These are phyloP conservation scores for Mycotypha africana DNA, from an alignment of 371 early-diverging fungal genomes.

Conservation along the genomic window DNA sequence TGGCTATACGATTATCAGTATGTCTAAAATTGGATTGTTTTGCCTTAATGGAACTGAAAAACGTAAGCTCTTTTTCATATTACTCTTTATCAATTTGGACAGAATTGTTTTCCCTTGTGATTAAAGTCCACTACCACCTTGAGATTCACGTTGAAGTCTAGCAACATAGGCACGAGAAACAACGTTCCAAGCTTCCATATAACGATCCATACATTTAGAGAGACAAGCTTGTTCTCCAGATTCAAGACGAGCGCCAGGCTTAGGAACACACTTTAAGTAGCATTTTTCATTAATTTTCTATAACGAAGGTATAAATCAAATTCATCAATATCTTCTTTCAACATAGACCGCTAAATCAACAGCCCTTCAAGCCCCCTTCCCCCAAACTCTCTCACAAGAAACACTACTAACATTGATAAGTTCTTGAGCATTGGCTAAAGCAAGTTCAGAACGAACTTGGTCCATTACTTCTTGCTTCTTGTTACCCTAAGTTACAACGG, in stretches of 20 bases:
- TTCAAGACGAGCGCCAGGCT: conserved; percentile 67
- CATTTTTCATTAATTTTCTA: conserved; percentile 85
- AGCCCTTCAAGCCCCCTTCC: not conserved
- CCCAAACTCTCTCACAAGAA: not conserved
- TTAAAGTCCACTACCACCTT: conserved; percentile 31
- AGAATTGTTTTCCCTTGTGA: too few relatives aligned
- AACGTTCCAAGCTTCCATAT: conserved; percentile 85
- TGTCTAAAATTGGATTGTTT: too few relatives aligned
- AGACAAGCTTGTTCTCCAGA: conserved; percentile 72
- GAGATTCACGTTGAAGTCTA: conserved; percentile 66
- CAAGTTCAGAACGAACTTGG: conserved; percentile 77
- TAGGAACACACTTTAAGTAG: conserved; percentile 75
- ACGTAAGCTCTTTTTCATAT: too few relatives aligned
- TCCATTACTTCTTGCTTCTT: conserved; percentile 85
- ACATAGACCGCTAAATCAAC: too few relatives aligned
- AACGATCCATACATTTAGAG: conserved; percentile 83
- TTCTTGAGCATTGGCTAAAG: conserved; percentile 85
- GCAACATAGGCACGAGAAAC: conserved; percentile 74
- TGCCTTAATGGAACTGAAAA: too few relatives aligned
- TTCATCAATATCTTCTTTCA: too few relatives aligned
- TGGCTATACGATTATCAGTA: too few relatives aligned
- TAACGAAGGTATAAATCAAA: too few relatives aligned
- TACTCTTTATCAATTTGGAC: too few relatives aligned
- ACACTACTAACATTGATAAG: conserved; percentile 66
- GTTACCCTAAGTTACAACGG: conserved; percentile 32